Conservation (phyloP, 768 basidiomycete species). For the Psilocybe subaeruginosa region DNA sequence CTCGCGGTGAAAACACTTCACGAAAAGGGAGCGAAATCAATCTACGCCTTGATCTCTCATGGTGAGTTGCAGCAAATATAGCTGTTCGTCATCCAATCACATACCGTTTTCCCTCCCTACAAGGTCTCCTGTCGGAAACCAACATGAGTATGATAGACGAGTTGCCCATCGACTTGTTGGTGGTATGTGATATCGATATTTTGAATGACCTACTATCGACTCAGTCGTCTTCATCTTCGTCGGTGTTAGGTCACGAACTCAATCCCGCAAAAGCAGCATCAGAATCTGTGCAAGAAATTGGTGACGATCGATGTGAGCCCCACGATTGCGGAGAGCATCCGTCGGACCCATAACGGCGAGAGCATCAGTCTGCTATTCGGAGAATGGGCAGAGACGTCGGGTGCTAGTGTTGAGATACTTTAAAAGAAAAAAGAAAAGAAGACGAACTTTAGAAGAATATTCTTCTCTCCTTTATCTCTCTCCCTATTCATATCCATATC, state of each 20-base stretch:
- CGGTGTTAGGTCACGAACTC: constrained; percentile 85
- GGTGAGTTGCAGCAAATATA: constrained; percentile 45
- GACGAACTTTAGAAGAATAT: too few relatives aligned
- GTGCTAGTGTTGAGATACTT: constrained; percentile 31
- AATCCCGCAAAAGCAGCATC: constrained; percentile 80
- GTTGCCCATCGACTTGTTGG: constrained; percentile 82
- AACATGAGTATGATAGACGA: constrained; percentile 68
- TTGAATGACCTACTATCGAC: not conserved
- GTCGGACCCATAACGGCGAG: constrained; percentile 93
- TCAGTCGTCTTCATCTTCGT: not conserved
- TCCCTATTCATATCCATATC: not conserved
- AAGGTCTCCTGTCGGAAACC: constrained; percentile 81
- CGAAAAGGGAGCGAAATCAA: constrained; percentile 86
- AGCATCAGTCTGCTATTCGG: constrained; percentile 89
- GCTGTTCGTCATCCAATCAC: constrained; percentile 2
- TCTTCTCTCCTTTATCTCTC: not conserved
- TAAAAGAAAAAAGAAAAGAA: not conserved
- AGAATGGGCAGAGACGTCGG: constrained; percentile 69
- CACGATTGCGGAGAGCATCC: constrained; percentile 94
- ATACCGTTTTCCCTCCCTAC: not conserved
- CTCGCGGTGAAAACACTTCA: constrained; percentile 85
- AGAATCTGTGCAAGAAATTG: constrained; percentile 69
- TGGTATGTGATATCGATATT: constrained; percentile 55
- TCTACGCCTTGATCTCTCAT: constrained; percentile 91
- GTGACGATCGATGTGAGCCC: constrained; percentile 90